Evolutionary conservation across 306 rosid species (phyloP).

Genomic region (Ammopiptanthus mongolicus): DNA sequence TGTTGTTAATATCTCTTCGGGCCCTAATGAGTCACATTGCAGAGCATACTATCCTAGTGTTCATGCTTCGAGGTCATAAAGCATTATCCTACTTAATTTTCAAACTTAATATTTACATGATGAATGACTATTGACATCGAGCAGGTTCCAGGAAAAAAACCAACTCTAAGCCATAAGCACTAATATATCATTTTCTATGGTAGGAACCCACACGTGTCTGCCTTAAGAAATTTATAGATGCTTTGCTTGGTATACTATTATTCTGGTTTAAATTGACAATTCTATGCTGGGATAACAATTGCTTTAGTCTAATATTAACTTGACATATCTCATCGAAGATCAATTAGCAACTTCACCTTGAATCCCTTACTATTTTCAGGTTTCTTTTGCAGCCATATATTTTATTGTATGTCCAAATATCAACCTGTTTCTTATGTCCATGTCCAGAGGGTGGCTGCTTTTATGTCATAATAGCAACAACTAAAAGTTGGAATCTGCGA

Average conservation of each 20-base stretch:
- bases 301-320: background rate
- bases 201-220: background rate
- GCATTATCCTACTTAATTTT: background rate
- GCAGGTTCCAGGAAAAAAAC: background rate
- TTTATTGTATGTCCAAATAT: background rate
- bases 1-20: constrained; percentile 15
- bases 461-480: background rate
- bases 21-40: background rate
- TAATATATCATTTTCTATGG: background rate
- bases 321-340: background rate
- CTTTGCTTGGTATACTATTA: background rate
- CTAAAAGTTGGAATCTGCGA: background rate
- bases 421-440: background rate
- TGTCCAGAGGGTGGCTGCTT: background rate
- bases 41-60: background rate
- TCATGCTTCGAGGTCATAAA: constrained; percentile 5
- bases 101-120: background rate
- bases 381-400: background rate
- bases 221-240: background rate
- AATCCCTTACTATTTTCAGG: background rate
- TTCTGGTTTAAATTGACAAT: constrained; percentile 6
- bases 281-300: background rate
- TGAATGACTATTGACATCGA: background rate
- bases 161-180: background rate
- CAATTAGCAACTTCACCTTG: background rate